Percentiles rank a stretch among this genome's conserved stretches.
Evolutionary conservation across 805 yeast genomes (phyloP).

Genomic region (Sugiyamaella qingdaonensis): DNA sequence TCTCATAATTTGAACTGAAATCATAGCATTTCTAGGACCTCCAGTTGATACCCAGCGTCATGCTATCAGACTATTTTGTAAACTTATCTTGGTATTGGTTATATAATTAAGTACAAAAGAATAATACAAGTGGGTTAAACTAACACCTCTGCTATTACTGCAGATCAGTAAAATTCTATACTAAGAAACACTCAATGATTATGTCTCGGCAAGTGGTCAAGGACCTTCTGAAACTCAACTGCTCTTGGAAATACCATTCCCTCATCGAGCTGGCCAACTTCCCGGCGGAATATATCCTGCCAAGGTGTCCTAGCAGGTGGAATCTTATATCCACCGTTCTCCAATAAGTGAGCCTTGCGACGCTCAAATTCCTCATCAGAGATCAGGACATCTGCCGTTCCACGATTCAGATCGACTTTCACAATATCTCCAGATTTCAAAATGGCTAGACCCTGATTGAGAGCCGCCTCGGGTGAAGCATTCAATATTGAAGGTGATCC

Average conservation of each 20-base stretch:
- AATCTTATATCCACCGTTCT: conserved; percentile 12
- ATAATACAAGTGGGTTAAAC: too few relatives aligned
- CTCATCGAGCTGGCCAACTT: conserved; percentile 25
- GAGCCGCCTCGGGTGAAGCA: conserved; percentile 21
- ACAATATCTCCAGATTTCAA: conserved; percentile 25
- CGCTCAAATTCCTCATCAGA: conserved; percentile 18
- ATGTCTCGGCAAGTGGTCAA: conserved; percentile 6
- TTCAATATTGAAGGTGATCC: conserved; percentile 29
- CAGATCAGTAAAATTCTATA: too few relatives aligned
- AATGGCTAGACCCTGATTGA: conserved; percentile 24
- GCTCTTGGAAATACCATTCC: conserved; percentile 30
- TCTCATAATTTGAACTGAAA: too few relatives aligned
- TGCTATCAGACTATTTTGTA: too few relatives aligned
- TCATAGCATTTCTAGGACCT: too few relatives aligned
- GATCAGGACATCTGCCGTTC: conserved; percentile 24
- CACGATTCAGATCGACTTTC: conserved; percentile 23
- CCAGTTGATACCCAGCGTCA: too few relatives aligned
- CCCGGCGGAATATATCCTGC: conserved; percentile 29
- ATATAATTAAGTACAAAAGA: too few relatives aligned
- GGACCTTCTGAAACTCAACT: conserved; percentile 25
- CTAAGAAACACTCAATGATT: neutral
- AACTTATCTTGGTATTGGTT: too few relatives aligned
- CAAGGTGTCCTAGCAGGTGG: conserved; percentile 30
- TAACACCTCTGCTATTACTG: too few relatives aligned
- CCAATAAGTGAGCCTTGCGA: conserved; percentile 16